Evolutionary conservation across 306 rosid species (phyloP), one percentile per base, ranked within the genome.

Genomic region (Oxytropis ochrocephala): DNA sequence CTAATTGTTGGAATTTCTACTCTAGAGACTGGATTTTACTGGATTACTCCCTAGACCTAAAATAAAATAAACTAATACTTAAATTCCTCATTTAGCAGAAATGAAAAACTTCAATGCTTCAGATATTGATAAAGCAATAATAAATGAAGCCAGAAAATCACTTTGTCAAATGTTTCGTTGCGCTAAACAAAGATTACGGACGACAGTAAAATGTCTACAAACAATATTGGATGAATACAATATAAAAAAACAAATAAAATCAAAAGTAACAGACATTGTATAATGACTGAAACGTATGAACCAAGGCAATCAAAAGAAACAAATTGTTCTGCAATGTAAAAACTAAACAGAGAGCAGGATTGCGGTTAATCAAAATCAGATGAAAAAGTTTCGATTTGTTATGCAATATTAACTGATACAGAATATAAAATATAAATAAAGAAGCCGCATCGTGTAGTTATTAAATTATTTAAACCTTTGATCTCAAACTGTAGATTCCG

Each of bases 401-500:
- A 14, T 21, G 64, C 53, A 66, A 72, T 43, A 60, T 35, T 44
- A 46, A 68, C 60, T 3, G 17, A 41, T 38, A 29, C 10, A 46
- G 11, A 32, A 73, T 39, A 47, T 36, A 72, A 29, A 68, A 48
- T 55, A 33, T 52, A 32, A 7, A 13, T 43, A 30, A 14, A 64
- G 17, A 51, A 53, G 63, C 35, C n/a, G 41, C 33, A 51, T 68
- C 11, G 55, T 52, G 64, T n/a, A 73, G 52, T 57, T 55, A 51
- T 51, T 30, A 11, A 73, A 54, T 59, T 14, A 61, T 52, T 68
- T 47, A 44, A 76, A 93, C 96, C 98, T 94, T 79, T 80, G 18
- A 29, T 33, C 43, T 88, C 96, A 74, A 87, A 47, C 69, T 60
- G 88, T 70, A 82, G 76, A 82, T 88, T 90, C 63, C 86, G 80